Evolutionary conservation across 1,139 yeast genomes (phyloP).

Genomic region (Saccharomycopsis hybrid): DNA sequence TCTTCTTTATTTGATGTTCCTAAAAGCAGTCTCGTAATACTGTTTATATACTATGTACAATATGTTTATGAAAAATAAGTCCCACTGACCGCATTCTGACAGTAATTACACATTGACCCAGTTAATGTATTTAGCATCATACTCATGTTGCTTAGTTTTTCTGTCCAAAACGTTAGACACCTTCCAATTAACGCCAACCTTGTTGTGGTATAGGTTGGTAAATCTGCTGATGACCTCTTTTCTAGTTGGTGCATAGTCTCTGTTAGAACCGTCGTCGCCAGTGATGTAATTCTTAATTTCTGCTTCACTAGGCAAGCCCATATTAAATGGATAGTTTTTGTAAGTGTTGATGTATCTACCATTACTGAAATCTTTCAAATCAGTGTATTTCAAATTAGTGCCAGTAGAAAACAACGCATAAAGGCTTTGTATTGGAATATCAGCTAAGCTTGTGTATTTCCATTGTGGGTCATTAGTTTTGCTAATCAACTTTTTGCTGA

Average conservation of each 20-base stretch:
- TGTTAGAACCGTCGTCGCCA: slow-evolving; percentile 52
- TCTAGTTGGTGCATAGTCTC: slow-evolving; percentile 47
- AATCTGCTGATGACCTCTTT: slow-evolving; percentile 61
- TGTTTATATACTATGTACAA: no score
- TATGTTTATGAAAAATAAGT: no score
- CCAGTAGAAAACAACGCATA: slow-evolving; percentile 10
- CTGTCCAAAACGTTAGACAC: slow-evolving; percentile 20
- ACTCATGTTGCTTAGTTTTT: slow-evolving; percentile 19
- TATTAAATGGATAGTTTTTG: slow-evolving; percentile 62
- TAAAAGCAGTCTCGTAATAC: no score
- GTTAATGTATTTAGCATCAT: slow-evolving; percentile 18
- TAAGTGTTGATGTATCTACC: slow-evolving; percentile 31
- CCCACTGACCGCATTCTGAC: no score
- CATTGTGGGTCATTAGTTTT: slow-evolving; percentile 57
- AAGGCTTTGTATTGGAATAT: slow-evolving; percentile 15
- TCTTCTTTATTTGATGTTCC: no score
- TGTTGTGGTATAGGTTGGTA: slow-evolving; percentile 41
- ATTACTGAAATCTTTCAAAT: slow-evolving; percentile 12
- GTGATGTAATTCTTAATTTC: slow-evolving; percentile 39
- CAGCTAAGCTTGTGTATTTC: slow-evolving; percentile 35
- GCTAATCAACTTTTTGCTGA: slow-evolving; percentile 60
- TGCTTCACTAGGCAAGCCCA: slow-evolving; percentile 71
- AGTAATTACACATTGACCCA: slow-evolving; percentile 18
- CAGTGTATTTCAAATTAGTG: slow-evolving; percentile 5
- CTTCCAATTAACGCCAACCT: slow-evolving; percentile 51